Evolutionary conservation across 2,329 filamentous ascomycete species (phyloP).

Genomic region (Calonectria fujianensis): DNA sequence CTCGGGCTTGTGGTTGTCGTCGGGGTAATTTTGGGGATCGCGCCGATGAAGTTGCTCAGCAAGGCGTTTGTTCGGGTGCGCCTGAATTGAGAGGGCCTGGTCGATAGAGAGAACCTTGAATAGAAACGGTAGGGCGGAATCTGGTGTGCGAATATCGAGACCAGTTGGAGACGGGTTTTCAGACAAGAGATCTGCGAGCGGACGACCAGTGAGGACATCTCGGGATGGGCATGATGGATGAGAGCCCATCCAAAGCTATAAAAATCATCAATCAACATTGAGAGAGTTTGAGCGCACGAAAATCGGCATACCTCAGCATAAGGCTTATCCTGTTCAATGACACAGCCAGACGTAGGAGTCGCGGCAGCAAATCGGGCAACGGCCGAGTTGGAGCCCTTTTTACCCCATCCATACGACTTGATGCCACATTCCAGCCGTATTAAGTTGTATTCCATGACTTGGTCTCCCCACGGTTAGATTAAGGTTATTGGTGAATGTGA

Average conservation of each 20-base stretch:
- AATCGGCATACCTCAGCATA: constrained; percentile 83
- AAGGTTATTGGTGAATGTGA: background rate
- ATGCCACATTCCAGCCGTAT: constrained; percentile 92
- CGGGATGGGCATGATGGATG: constrained; percentile 96
- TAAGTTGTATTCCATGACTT: constrained; percentile 82
- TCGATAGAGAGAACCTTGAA: constrained; percentile 98
- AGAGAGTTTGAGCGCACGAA: background rate
- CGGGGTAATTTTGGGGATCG: constrained; percentile 95
- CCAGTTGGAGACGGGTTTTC: constrained; percentile 91
- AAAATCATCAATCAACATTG: background rate
- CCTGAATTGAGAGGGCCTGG: constrained; percentile 97
- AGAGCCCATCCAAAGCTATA: constrained; percentile 98
- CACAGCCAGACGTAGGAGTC: constrained; percentile 84
- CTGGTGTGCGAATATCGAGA: constrained; percentile 81
- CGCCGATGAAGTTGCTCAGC: constrained; percentile 90
- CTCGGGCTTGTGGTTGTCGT: constrained; percentile 99
- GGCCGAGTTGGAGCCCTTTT: constrained; percentile 89
- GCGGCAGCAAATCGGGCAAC: constrained; percentile 93
- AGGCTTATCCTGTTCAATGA: constrained; percentile 89
- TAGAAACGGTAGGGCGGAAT: constrained; percentile 90
- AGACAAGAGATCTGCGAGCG: constrained; percentile 89
- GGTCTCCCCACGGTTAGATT: background rate
- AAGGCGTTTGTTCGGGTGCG: constrained; percentile 93
- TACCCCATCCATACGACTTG: constrained; percentile 99
- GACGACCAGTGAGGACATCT: constrained; percentile 88